A percentile compares a stretch with the other conserved stretches of the same genome.
Conservation (phyloP, 2,329 filamentous ascomycete genomes). For the Pseudogymnoascus sp. region DNA sequence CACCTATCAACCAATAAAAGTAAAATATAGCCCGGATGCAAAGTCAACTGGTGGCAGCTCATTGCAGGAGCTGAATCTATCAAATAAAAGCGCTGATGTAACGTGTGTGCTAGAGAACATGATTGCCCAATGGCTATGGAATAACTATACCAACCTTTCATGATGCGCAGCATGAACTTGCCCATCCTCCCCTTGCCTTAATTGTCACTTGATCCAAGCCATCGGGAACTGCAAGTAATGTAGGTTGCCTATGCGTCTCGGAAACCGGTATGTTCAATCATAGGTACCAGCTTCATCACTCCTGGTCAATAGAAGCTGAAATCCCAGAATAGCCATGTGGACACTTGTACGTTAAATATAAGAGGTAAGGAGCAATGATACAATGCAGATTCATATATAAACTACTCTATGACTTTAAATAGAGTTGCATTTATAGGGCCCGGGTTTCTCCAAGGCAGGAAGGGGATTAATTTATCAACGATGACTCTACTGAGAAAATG, state of each 20-base stretch:
- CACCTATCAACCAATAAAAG: not conserved
- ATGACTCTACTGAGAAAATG: too few species aligned
- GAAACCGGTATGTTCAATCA: not conserved
- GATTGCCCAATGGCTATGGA: not conserved
- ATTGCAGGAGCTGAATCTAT: not conserved
- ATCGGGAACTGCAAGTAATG: not conserved
- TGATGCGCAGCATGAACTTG: not conserved
- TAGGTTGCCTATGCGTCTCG: not conserved
- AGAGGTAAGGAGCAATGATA: not conserved
- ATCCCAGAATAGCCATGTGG: not conserved
- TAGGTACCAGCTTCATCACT: not conserved
- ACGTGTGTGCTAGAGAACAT: not conserved
- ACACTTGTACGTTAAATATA: not conserved
- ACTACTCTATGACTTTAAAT: too few species aligned
- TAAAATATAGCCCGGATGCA: not conserved
- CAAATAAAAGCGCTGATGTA: not conserved
- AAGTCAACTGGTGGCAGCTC: too few species aligned
- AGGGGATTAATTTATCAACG: too few species aligned
- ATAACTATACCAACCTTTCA: not conserved
- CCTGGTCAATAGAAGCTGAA: not conserved
- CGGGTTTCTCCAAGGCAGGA: too few species aligned
- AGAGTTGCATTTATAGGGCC: too few species aligned
- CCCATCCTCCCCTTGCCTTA: not conserved
- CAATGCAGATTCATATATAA: not conserved
- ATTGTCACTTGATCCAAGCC: not conserved